phyloP scores from a whole-genome alignment of 805 yeast genomes.

The Candida xiaguanensis region DNA sequence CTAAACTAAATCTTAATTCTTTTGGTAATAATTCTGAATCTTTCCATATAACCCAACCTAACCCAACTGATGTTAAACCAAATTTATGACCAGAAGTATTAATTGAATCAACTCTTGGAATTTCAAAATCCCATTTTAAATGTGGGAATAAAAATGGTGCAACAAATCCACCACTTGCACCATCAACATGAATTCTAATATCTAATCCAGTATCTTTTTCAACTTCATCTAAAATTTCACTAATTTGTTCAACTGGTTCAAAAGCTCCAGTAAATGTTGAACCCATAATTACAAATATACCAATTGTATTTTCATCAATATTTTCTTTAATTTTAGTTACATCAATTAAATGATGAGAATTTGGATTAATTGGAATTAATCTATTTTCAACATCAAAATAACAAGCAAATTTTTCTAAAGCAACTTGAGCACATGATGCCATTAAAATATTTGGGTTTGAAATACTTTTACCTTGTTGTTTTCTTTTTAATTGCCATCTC shows the following conservation, averaged over 20 bases:
- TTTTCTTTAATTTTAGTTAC: conserved; percentile 53
- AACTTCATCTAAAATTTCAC: conserved; percentile 62
- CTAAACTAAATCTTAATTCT: conserved; percentile 69
- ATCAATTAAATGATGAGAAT: conserved; percentile 64
- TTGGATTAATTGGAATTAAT: conserved; percentile 59
- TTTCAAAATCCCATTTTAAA: conserved; percentile 77
- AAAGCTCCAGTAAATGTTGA: conserved; percentile 93
- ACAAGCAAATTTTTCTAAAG: conserved; percentile 88
- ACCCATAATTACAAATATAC: conserved; percentile 83
- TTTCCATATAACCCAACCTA: conserved; percentile 91
- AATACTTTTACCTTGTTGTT: conserved; percentile 53
- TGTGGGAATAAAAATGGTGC: conserved; percentile 83
- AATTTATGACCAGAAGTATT: conserved; percentile 92
- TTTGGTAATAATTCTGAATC: conserved; percentile 61
- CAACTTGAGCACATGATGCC: conserved; percentile 94
- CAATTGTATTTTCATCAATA: conserved; percentile 90
- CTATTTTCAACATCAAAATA: conserved; percentile 90
- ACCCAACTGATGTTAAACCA: conserved; percentile 86
- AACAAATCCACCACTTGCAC: conserved; percentile 86
- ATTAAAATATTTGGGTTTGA: conserved; percentile 79
- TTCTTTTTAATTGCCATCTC: conserved; percentile 72
- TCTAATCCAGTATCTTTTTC: conserved; percentile 63
- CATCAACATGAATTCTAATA: conserved; percentile 89
- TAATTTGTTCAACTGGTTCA: conserved; percentile 66
- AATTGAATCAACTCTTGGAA: conserved; percentile 75